phyloP scores from a whole-genome alignment of 345 rosid genomes.

The Conringia planisiliqua region DNA sequence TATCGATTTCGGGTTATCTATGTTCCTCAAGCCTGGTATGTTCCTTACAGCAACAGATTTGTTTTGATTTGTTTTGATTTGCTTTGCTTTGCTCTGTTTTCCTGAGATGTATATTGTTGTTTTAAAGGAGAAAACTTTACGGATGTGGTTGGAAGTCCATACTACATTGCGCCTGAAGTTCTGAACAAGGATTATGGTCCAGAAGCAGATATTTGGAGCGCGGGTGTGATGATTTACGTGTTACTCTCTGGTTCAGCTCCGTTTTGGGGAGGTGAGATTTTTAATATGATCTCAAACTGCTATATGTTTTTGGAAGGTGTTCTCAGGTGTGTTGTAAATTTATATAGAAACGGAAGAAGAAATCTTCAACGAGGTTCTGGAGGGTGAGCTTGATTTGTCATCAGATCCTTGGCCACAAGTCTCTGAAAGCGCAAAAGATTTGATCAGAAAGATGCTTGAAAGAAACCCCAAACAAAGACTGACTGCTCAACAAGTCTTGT shows the following conservation, averaged over 20 bases:
- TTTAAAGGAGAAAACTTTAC: conserved; percentile 60
- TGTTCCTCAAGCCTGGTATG: conserved; percentile 77
- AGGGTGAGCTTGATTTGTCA: conserved; percentile 70
- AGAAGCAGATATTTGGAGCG: conserved; percentile 94
- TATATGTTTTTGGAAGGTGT: neutral
- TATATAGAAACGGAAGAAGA: conserved; percentile 70
- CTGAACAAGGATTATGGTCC: conserved; percentile 64
- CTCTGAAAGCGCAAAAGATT: conserved; percentile 78
- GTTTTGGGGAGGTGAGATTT: conserved; percentile 80
- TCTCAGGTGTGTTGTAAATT: neutral
- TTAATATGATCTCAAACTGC: neutral
- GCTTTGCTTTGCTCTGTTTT: neutral
- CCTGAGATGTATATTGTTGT: neutral
- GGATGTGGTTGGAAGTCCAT: conserved; percentile 95
- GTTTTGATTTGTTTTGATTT: neutral
- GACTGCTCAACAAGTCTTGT: conserved; percentile 69
- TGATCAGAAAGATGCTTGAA: conserved; percentile 70
- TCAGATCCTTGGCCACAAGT: conserved; percentile 90
- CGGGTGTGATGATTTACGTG: conserved; percentile 85
- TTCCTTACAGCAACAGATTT: neutral
- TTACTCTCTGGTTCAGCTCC: conserved; percentile 85
- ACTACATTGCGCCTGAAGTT: conserved; percentile 89
- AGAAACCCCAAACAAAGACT: conserved; percentile 63
- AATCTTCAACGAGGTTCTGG: conserved; percentile 72
- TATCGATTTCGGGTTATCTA: conserved; percentile 81